Conservation (phyloP, 352 stramenopile genomes). For the Globisporangium mamillatum region DNA sequence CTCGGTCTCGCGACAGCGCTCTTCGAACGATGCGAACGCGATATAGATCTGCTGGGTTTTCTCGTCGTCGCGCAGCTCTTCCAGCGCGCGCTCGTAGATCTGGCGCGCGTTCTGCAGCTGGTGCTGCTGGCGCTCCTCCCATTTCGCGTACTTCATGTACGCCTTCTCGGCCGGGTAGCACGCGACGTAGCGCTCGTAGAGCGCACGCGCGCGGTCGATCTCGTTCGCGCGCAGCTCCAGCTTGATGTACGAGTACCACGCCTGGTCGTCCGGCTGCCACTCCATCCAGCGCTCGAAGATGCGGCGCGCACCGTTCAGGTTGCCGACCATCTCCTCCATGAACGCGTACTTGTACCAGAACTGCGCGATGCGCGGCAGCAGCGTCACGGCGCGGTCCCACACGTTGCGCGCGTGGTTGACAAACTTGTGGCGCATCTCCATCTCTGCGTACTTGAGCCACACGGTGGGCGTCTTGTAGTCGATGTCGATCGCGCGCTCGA, state of each 20-base stretch:
- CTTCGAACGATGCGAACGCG: slow-evolving; percentile 97
- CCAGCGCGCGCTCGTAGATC: slow-evolving; percentile 95
- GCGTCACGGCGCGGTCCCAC: slow-evolving; percentile 91
- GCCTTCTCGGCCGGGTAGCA: slow-evolving; percentile 87
- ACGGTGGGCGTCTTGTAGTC: slow-evolving; percentile 94
- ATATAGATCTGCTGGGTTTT: slow-evolving; percentile 88
- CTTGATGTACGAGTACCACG: slow-evolving; percentile 98
- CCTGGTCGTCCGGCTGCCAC: slow-evolving; percentile 98
- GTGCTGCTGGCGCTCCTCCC: slow-evolving; percentile 95
- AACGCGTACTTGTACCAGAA: slow-evolving; percentile 99
- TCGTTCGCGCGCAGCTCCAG: slow-evolving; percentile 95
- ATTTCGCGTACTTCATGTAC: slow-evolving; percentile 98
- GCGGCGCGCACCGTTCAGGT: slow-evolving; percentile 90
- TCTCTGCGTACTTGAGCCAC: slow-evolving; percentile 99
- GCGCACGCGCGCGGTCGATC: slow-evolving; percentile 76
- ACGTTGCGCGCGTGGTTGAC: slow-evolving; percentile 98
- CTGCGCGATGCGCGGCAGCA: slow-evolving; percentile 95
- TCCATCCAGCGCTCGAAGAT: slow-evolving; percentile 98
- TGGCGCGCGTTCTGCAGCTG: slow-evolving; percentile 90
- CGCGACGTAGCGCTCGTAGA: slow-evolving; percentile 95
- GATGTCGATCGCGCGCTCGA: slow-evolving; percentile 97
- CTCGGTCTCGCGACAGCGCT: slow-evolving; percentile 93
- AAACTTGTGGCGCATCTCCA: slow-evolving; percentile 99
- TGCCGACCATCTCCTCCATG: slow-evolving; percentile 99
- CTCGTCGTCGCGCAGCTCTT: slow-evolving; percentile 86